Evolutionary conservation across 805 yeast species (phyloP), one percentile per base, ranked within the genome.

Genomic region (Myxozyma neglecta): DNA sequence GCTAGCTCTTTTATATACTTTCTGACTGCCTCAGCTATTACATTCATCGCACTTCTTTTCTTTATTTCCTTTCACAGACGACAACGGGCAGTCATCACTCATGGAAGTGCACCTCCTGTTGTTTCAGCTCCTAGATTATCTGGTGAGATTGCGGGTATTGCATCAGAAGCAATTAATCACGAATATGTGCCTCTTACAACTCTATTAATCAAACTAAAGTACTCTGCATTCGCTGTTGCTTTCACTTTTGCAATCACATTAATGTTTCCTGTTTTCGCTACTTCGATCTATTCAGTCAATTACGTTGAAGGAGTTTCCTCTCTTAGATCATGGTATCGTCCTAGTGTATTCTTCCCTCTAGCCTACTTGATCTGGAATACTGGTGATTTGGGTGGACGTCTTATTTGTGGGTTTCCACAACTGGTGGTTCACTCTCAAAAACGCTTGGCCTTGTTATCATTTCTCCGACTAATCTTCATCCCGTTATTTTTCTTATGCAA

Each of bases 231-330:
- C 62, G 80, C 96, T 0, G 89, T 93, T 18, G 86, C 90, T 69
- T 70, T 85, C 50, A 85, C 90, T 0, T 91, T 93, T 71, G 76
- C 85, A 8, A 79, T 88, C 29, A 88, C 97, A 0, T 78, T 93
- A 60, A 76, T 84, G 16, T 93, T 91, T 77, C 97, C 99, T 0
- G 93, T 92, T 0, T 93, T 90, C 80, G 97, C 97, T 8, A 83
- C 92, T 8, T 79, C 79, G 14, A 84, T 86, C 9, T 79, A 81
- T 50, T 85, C 90, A 2, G 81, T 76, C 1, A 76, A 80, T 66
- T 75, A 74, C 52, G 69, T 74, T 34, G 59, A 53, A n/a, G 63
- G 64, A 35, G 60, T 45, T 16, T 48, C 61, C n/a, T 49, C 55
- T 34, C 18, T 62, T 24, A 47, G n/a, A 18, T 54, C 67, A 18